Evolutionary conservation across 345 rosid species (phyloP), one percentile per base, ranked within the genome.

Genomic region (Arabis hirsuta): DNA sequence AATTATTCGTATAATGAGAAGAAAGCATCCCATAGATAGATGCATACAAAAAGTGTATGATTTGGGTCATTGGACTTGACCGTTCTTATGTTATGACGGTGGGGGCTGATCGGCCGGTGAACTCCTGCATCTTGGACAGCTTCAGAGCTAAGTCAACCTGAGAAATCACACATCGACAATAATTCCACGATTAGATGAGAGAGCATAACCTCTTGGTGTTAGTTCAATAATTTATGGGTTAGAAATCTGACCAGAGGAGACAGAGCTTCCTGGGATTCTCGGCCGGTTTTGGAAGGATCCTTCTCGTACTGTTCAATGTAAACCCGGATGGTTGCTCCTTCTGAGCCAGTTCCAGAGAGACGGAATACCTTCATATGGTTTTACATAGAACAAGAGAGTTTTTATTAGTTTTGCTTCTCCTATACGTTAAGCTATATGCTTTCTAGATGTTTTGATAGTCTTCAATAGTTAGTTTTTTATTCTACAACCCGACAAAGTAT

Each of bases 311-410:
- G 98, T 79, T 96, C 99, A 36, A 96, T 90, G 81, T 96, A 96
- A 29, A 96, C 95, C 12, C 98, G 82, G 84, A 96, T 90, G 5
- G 99, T 92, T 71, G 97, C 99, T 71, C 99, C 99, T 82, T 85
- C 98, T 34, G 99, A 96, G 34, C 99, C 99, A 11, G 98, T 92
- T 81, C 99, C 99, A 0, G 98, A 96, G 42, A 92, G 95, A 62
- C 98, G 97, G 91, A 92, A 96, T 42, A 96, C 80, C 98, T 95
- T 86, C 77, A 67, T 22, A 55, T 26, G 20, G 41, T 58, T 26
- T 42, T 3, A 20, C 9, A 61, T 32, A 22, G 29, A 41, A 4
- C 24, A 55, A 60, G 19, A 38, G 20, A 51, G 2, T n/a, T 46
- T 26, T 13, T 4, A 13, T 78, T 29, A 47, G 41, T 44, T 32